Base-by-base conservation (phyloP, 805 yeast species). In the Metschnikowia gelsemii region DNA sequence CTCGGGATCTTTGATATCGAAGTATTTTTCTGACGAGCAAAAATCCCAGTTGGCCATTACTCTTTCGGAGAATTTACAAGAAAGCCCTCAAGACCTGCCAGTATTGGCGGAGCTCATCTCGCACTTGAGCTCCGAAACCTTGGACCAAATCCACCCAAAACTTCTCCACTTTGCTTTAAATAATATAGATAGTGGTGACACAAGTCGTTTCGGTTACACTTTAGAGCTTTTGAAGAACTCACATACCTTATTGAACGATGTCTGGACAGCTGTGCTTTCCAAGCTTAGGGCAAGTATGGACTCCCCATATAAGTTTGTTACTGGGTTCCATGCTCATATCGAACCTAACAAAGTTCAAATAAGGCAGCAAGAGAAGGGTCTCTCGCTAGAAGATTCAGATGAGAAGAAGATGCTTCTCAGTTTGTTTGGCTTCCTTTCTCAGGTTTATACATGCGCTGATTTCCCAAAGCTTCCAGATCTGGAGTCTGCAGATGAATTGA, bases 401-500 rank as follows among this genome's bases (percentile, higher is more conserved):
- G 9, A 11, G 11, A 20, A 25, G 16, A 20, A 23, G 12, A 6
- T 4, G 8, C 24, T 40, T 8, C 28, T 40, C 14, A 23, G 37
- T 18, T 21, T 36, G 21, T 32, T 41, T 14, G 37, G 19, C 6
- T 41, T 35, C 25, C 40, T 41, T 9, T 31, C 45, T 9, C 29
- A 14, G 14, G 16, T 41, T 5, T 36, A 31, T 20, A 36, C 45
- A 8, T n/a, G 5, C 16, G n/a, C 11, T 5, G 34, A 25, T 27
- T 13, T 35, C 14, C 12, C 25, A 11, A 23, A 19, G 25, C 20
- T 16, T 13, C 21, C 23, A 13, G 40, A 35, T 6, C 16, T 22
- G 9, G 16, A 8, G 5, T n/a, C 14, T 2, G 45, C 34, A 2
- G 65, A 61, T 39, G 17, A 40, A 11, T 32, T 68, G 7, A 51